Percentiles rank a stretch among this genome's conserved stretches.
Evolutionary conservation across 2,329 filamentous ascomycete species (phyloP).

Genomic region (Penicillium italicum): DNA sequence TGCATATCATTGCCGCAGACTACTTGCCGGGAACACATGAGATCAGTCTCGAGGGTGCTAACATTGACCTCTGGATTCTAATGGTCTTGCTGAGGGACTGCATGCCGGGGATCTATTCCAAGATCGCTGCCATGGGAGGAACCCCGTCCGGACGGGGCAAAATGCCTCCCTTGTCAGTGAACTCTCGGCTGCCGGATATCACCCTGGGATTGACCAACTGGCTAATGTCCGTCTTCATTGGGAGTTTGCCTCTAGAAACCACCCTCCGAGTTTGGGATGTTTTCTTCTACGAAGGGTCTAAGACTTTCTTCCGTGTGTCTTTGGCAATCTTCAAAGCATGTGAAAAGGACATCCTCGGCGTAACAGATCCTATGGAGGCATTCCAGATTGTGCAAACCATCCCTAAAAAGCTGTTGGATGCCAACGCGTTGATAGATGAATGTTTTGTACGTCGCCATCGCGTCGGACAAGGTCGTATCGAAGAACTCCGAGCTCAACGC

Average conservation of each 20-base stretch:
- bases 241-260: slow-evolving; percentile 85
- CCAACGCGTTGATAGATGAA: slow-evolving; percentile 75
- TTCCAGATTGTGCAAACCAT: slow-evolving; percentile 90
- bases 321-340: slow-evolving; percentile 87
- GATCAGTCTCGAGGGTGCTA: slow-evolving; percentile 82
- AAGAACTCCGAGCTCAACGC: slow-evolving; percentile 68
- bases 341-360: slow-evolving; percentile 72
- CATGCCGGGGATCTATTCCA: slow-evolving; percentile 79
- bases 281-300: slow-evolving; percentile 92
- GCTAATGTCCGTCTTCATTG: slow-evolving; percentile 98
- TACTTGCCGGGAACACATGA: slow-evolving; percentile 92
- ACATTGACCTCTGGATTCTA: slow-evolving; percentile 88
- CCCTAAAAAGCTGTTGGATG: slow-evolving; percentile 75
- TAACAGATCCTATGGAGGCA: slow-evolving; percentile 87
- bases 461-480: slow-evolving; percentile 76
- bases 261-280: slow-evolving; percentile 92
- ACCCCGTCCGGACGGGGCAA: slow-evolving; percentile 36
- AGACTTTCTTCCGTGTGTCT: slow-evolving; percentile 88
- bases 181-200: slow-evolving; percentile 72
- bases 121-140: slow-evolving; percentile 69
- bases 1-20: slow-evolving; percentile 84
- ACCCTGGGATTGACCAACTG: slow-evolving; percentile 90
- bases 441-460: slow-evolving; percentile 78
- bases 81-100: slow-evolving; percentile 82
- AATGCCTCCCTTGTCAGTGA: slow-evolving; percentile 42